Conservation (phyloP, 257 asterid genomes). For the Nicotiana tomentosiformis region DNA sequence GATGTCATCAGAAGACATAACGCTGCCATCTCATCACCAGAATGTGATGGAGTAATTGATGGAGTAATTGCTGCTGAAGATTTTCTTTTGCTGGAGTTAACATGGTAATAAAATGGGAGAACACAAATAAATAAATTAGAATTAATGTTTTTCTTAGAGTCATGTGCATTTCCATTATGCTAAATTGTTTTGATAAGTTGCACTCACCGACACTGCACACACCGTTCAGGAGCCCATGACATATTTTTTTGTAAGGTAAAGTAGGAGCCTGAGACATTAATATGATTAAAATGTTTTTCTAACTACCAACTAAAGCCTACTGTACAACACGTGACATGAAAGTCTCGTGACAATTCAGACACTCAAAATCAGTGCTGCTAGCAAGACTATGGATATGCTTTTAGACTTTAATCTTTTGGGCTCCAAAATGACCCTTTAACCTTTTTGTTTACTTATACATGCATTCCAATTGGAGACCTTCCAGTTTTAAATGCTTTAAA, state of each 20-base stretch:
- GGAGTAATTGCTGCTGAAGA: not conserved
- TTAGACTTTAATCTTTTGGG: not conserved
- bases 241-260: too few species aligned
- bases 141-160: not conserved
- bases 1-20: constrained; percentile 9
- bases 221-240: not conserved
- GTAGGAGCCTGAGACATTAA: not conserved
- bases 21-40: not conserved
- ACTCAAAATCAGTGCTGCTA: not conserved
- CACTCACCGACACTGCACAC: not conserved
- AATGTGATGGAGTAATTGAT: not conserved
- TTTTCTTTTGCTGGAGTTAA: not conserved
- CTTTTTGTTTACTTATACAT: not conserved
- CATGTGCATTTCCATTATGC: not conserved
- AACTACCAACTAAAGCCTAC: not conserved
- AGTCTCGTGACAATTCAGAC: not conserved
- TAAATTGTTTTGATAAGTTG: not conserved
- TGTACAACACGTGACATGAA: not conserved
- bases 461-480: not conserved
- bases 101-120: not conserved
- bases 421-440: not conserved
- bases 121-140: not conserved
- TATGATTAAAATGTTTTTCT: not conserved
- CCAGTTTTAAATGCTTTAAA: not conserved
- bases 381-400: not conserved